Evolutionary conservation across 2,329 filamentous ascomycete species (phyloP).

Genomic region (Talaromyces sp.): DNA sequence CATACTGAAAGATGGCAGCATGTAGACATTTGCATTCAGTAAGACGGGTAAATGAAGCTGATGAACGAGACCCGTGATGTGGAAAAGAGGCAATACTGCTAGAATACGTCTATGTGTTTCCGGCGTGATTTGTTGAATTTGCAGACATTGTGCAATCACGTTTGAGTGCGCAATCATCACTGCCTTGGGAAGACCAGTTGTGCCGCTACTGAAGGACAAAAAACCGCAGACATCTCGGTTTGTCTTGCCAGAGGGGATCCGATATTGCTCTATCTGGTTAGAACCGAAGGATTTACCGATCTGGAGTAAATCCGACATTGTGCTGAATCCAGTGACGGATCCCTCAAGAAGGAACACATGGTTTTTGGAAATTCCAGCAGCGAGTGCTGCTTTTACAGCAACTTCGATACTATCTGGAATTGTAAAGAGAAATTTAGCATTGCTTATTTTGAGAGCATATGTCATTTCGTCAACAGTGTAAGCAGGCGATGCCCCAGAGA

Average conservation of each 20-base stretch:
- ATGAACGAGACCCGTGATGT: slow-evolving; percentile 60
- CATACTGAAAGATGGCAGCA: slow-evolving; percentile 61
- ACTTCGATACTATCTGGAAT: slow-evolving; percentile 50
- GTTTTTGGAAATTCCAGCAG: slow-evolving; percentile 47
- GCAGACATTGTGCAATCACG: slow-evolving; percentile 56
- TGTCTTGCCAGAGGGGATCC: slow-evolving; percentile 46
- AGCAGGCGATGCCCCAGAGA: slow-evolving; percentile 58
- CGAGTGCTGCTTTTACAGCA: slow-evolving; percentile 48
- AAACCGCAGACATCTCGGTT: slow-evolving; percentile 53
- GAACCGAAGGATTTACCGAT: slow-evolving; percentile 32
- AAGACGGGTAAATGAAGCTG: slow-evolving; percentile 57
- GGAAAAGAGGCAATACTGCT: slow-evolving; percentile 56
- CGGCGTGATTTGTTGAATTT: slow-evolving; percentile 50
- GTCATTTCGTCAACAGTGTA: slow-evolving; percentile 65
- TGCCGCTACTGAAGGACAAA: slow-evolving; percentile 46
- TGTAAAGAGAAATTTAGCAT: slow-evolving; percentile 55
- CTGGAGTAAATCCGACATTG: slow-evolving; percentile 25
- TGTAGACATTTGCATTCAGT: slow-evolving; percentile 60
- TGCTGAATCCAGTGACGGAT: slow-evolving; percentile 44
- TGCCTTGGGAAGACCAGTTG: slow-evolving; percentile 47
- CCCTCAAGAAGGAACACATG: slow-evolving; percentile 55
- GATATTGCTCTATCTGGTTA: slow-evolving; percentile 44
- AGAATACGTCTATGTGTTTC: slow-evolving; percentile 46
- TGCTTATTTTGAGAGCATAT: slow-evolving; percentile 54
- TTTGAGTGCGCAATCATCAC: slow-evolving; percentile 51